Conservation (phyloP, 352 stramenopile species). For the Globisporangium orthogonon region DNA sequence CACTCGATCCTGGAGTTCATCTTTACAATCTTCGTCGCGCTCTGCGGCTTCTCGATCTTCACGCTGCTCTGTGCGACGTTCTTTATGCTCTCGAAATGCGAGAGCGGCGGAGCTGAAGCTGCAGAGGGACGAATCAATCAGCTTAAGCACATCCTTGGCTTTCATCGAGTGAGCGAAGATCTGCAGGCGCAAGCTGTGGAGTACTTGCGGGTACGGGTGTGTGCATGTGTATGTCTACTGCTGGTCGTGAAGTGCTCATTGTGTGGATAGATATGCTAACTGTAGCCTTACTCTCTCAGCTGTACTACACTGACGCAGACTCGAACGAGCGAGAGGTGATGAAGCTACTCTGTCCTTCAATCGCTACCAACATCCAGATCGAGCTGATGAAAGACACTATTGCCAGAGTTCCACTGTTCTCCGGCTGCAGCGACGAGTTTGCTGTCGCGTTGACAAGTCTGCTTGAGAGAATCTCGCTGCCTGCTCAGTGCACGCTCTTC, state of each 20-base stretch:
- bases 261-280: too few species aligned
- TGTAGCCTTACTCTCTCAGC: too few species aligned
- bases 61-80: slow-evolving; percentile 63
- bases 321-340: slow-evolving; percentile 68
- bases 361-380: slow-evolving; percentile 73
- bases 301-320: slow-evolving; percentile 60
- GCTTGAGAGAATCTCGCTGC: slow-evolving; percentile 50
- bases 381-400: slow-evolving; percentile 52
- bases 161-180: slow-evolving; percentile 49
- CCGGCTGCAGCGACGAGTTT: slow-evolving; percentile 47
- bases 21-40: slow-evolving; percentile 59
- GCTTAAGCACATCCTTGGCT: slow-evolving; percentile 60
- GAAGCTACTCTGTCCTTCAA: slow-evolving; percentile 59
- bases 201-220: slow-evolving; percentile 38
- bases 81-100: slow-evolving; percentile 77
- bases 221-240: neutral
- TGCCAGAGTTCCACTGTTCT: slow-evolving; percentile 46
- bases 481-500: slow-evolving; percentile 53
- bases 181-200: slow-evolving; percentile 59
- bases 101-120: slow-evolving; percentile 51
- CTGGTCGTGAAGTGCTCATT: slow-evolving; percentile 5
- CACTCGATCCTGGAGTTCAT: slow-evolving; percentile 39
- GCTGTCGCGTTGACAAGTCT: slow-evolving; percentile 56
- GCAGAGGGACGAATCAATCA: slow-evolving; percentile 68
- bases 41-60: slow-evolving; percentile 67